phyloP scores from a whole-genome alignment of 495 filamentous ascomycete genomes.

The Melanomma pulvis-pyrius region DNA sequence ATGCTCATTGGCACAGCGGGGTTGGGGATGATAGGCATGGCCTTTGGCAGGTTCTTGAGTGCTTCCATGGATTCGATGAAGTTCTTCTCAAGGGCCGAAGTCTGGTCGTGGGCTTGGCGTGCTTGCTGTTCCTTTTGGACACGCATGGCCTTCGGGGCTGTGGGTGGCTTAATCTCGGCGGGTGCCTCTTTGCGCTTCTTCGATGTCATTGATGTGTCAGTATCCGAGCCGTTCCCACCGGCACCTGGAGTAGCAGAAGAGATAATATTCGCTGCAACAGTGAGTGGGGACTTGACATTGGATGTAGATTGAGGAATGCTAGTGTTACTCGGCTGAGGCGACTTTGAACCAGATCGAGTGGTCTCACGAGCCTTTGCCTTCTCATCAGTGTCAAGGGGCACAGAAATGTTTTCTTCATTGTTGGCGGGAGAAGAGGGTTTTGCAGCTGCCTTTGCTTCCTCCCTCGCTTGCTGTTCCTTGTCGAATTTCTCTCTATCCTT shows the following conservation, averaged over 20 bases:
- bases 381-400: conserved; percentile 21
- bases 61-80: conserved; percentile 42
- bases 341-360: conserved; percentile 18
- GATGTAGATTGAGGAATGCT: conserved; percentile 4
- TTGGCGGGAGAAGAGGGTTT: conserved; percentile 24
- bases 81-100: conserved; percentile 27
- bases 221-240: conserved; percentile 26
- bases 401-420: conserved; percentile 25
- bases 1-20: conserved; percentile 27
- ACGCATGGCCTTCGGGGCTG: conserved; percentile 54
- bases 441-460: conserved; percentile 46
- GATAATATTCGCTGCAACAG: conserved; percentile 18
- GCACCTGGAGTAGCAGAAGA: conserved; percentile 1
- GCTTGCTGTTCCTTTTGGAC: conserved; percentile 36
- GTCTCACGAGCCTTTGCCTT: conserved; percentile 25
- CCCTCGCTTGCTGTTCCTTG: conserved; percentile 57
- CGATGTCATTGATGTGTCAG: conserved; percentile 40
- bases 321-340: conserved; percentile 26
- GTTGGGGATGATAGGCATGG: conserved; percentile 5
- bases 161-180: conserved; percentile 62
- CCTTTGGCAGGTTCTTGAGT: conserved; percentile 33
- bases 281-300: conserved; percentile 22
- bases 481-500: conserved; percentile 62
- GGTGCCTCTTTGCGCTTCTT: conserved; percentile 76
- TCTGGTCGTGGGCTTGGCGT: conserved; percentile 38